Evolutionary conservation across 2,329 filamentous ascomycete genomes (phyloP), one percentile per base, ranked within the genome.

Genomic region (Graphiopsis chlorocephala): DNA sequence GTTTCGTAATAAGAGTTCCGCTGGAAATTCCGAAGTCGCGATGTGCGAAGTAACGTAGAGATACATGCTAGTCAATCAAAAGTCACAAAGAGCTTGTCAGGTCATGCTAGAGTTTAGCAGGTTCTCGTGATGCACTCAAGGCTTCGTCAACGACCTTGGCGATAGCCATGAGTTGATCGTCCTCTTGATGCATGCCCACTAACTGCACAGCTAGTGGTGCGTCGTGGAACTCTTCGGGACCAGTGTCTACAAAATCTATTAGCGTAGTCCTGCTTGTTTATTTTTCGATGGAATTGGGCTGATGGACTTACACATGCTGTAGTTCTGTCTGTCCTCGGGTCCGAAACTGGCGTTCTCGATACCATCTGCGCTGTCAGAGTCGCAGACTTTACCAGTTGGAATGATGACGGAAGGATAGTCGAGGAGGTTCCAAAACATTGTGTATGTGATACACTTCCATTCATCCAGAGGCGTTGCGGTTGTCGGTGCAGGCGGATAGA

Each of bases 401-500:
- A 90, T 88, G 0, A 86, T 81, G 1, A 83, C 75, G 11, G 80
- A 83, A 0, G 88, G 86, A 73, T 89, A 90, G 74, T 90, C 87
- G 1, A 90, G 80, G 42, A 90, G 70, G 71, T 90, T 90, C 86
- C 87, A 90, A 65, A 87, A 82, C 1, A 83, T 78, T 0, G 86
- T 88, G 69, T 90, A 90, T 83, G 58, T 63, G 29, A 50, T 59
- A 33, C 23, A 33, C 25, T 31, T 58, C 42, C 60, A 85, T 38
- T 75, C 79, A 68, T 85, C 73, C 68, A 86, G 80, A 66, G 83
- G 76, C 6, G 80, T 83, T 29, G 84, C 84, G 3, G 79, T 78
- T 4, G 81, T 80, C 1, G 85, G 84, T 0, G 81, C 83, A 1
- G 79, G 82, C 0, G 87, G 87, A 65, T 83, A 87, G 1, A 90